Evolutionary conservation across 371 early-diverging fungal genomes (phyloP).

Genomic region (Rhizopus stolonifer): DNA sequence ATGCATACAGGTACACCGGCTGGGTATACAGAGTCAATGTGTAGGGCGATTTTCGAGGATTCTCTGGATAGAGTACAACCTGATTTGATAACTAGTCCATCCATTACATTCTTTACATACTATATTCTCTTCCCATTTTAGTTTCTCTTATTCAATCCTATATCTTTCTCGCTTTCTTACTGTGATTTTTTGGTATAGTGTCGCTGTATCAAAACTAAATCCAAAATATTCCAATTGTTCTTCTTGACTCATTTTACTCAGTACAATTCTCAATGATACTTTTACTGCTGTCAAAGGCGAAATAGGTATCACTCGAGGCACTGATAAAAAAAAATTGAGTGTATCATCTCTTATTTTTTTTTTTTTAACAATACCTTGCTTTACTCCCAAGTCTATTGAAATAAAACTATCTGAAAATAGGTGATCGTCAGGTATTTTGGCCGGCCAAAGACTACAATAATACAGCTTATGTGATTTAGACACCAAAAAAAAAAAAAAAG

Average conservation of each 20-base stretch:
- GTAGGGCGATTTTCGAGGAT: neutral
- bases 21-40: constrained; percentile 36
- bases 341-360: neutral
- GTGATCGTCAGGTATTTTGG: constrained; percentile 16
- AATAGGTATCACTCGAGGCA: constrained; percentile 15
- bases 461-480: constrained; percentile 12
- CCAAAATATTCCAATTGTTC: constrained; percentile 27
- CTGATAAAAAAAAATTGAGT: neutral
- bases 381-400: neutral
- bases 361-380: neutral
- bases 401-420: constrained; percentile 9
- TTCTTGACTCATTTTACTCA: constrained; percentile 13
- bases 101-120: constrained; percentile 21
- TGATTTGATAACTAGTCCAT: constrained; percentile 7
- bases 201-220: constrained; percentile 25
- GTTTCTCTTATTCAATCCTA: no score
- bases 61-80: constrained; percentile 3
- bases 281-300: constrained; percentile 14
- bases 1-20: constrained; percentile 21
- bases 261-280: constrained; percentile 7
- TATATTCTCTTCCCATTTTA: no score
- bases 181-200: constrained; percentile 20
- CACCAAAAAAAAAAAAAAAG: neutral
- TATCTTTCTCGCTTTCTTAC: constrained; percentile 18
- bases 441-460: constrained; percentile 37